phyloP scores from a whole-genome alignment of 1,284 basidiomycete species.

The Austroboletus novae-zelandiae region DNA sequence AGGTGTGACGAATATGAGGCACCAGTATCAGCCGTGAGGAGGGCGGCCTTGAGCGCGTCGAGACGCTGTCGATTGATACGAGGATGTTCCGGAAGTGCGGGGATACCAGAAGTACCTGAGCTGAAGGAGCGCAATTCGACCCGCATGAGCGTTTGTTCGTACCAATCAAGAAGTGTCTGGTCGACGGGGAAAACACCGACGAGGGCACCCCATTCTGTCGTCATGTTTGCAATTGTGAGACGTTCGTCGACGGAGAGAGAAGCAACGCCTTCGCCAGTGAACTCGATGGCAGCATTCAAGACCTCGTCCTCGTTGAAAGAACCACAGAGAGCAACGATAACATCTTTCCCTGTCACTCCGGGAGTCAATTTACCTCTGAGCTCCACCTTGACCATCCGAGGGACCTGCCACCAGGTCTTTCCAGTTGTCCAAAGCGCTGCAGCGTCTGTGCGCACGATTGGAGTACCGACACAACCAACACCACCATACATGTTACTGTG shows the following conservation, averaged over 20 bases:
- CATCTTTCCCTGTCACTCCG: conserved; percentile 97
- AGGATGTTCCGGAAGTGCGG: conserved; percentile 78
- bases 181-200: conserved; percentile 96
- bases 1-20: conserved; percentile 90
- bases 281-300: conserved; percentile 97
- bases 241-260: conserved; percentile 88
- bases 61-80: conserved; percentile 81
- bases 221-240: conserved; percentile 97
- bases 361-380: conserved; percentile 78
- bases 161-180: conserved; percentile 82
- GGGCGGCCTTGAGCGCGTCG: conserved; percentile 56
- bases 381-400: conserved; percentile 94
- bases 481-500: conserved; percentile 99
- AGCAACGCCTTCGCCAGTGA: conserved; percentile 89
- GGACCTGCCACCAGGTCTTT: conserved; percentile 99
- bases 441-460: conserved; percentile 91
- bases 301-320: conserved; percentile 98
- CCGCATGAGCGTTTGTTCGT: conserved; percentile 75
- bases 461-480: conserved; percentile 95
- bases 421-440: conserved; percentile 98
- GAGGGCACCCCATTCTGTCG: conserved; percentile 98
- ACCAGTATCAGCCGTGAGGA: conserved; percentile 70
- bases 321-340: conserved; percentile 96
- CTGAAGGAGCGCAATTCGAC: conserved; percentile 81
- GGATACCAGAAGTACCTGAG: conserved; percentile 47